These are phyloP conservation scores for Adenanthera pavonina DNA, from an alignment of 306 rosid genomes.

Conservation along the genomic window DNA sequence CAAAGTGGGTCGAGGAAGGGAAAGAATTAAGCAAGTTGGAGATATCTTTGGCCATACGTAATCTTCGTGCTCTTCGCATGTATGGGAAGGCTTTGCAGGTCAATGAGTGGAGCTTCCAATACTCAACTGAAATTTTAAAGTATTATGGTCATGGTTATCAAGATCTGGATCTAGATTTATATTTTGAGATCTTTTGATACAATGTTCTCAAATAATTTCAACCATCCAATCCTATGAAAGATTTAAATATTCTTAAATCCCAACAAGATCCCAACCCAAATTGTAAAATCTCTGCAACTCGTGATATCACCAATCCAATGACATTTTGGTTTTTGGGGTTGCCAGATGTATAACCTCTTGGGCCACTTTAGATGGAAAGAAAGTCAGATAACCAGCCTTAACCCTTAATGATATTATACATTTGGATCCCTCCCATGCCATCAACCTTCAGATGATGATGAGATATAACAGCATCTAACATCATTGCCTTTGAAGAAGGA, in stretches of 20 bases:
- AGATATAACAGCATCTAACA: not conserved
- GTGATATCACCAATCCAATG: not conserved
- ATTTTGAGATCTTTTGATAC: not conserved
- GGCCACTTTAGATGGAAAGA: not conserved
- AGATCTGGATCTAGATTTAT: not conserved
- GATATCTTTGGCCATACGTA: constrained; percentile 47
- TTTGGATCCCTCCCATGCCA: not conserved
- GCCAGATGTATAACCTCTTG: not conserved
- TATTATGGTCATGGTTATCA: not conserved
- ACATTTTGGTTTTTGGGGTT: constrained; percentile 3
- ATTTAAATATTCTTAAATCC: constrained; percentile 2
- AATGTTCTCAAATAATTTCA: not conserved
- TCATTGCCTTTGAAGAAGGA: constrained; percentile 5
- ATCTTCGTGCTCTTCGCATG: constrained; percentile 68
- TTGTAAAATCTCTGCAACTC: not conserved
- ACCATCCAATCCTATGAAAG: not conserved
- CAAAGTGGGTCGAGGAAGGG: constrained; percentile 77
- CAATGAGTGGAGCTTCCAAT: constrained; percentile 18
- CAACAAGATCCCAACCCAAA: not conserved
- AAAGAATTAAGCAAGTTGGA: constrained; percentile 56
- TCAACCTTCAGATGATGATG: not conserved
- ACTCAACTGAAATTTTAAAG: constrained; percentile 5
- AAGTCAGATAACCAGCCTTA: not conserved
- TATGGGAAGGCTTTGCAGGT: constrained; percentile 87
- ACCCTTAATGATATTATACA: not conserved